These are phyloP conservation scores for Acanthamoeba quina DNA, from an alignment of 208 protist species.

Conservation along the genomic window DNA sequence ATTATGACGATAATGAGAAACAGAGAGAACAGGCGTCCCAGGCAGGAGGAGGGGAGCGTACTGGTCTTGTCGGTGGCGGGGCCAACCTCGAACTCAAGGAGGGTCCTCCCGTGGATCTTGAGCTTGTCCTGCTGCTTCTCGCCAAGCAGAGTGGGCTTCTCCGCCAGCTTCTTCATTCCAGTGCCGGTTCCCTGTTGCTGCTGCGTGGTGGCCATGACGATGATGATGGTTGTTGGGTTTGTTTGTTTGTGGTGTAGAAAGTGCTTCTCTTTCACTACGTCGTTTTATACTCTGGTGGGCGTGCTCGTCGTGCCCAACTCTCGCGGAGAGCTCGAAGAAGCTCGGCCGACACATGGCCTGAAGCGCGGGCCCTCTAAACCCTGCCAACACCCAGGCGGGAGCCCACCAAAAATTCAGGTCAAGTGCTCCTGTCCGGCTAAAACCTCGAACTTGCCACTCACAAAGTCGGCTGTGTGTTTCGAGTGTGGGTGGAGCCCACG, in stretches of 20 bases:
- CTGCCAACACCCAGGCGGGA: no score
- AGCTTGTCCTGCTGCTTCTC: constrained; percentile 67
- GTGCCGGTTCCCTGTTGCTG: constrained; percentile 42
- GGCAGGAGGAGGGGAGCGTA: neutral
- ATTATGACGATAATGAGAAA: neutral
- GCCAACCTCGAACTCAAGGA: constrained; percentile 42
- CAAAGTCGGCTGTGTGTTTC: no score
- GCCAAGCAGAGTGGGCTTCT: constrained; percentile 15
- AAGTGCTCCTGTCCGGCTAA: no score
- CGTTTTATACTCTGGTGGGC: neutral
- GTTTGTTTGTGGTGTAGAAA: neutral
- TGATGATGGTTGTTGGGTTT: neutral
- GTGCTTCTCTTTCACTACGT: neutral
- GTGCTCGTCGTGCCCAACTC: neutral
- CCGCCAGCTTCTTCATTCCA: constrained; percentile 2
- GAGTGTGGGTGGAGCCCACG: no score
- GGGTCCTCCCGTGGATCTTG: constrained; percentile 59
- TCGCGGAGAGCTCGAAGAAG: neutral
- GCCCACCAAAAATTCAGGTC: neutral
- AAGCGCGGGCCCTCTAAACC: neutral
- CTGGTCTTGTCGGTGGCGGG: neutral
- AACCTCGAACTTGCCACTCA: no score
- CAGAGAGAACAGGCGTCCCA: neutral
- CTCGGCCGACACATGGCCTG: neutral
- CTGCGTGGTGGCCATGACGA: neutral